A percentile compares a stretch with the other conserved stretches of the same genome.
phyloP scores from a whole-genome alignment of 306 rosid genomes.

The Datisca glomerata region DNA sequence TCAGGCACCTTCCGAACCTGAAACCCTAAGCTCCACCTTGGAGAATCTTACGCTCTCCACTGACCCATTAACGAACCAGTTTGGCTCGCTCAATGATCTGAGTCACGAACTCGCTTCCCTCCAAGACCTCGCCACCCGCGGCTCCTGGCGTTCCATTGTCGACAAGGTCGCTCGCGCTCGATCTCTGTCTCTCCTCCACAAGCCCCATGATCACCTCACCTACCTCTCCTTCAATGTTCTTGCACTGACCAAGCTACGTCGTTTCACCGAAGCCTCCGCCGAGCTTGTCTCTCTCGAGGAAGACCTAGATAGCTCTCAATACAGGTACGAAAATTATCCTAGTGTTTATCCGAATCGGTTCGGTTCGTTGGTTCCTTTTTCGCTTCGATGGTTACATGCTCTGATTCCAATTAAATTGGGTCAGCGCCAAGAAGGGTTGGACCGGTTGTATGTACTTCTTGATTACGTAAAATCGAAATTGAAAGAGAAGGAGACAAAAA shows the following conservation, averaged over 20 bases:
- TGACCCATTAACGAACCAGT: slow-evolving; percentile 35
- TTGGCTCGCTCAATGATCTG: slow-evolving; percentile 36
- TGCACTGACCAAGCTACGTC: slow-evolving; percentile 75
- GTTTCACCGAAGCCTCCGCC: slow-evolving; percentile 61
- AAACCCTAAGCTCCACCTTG: slow-evolving; percentile 14
- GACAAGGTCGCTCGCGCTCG: slow-evolving; percentile 81
- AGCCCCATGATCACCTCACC: slow-evolving; percentile 81
- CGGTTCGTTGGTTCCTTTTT: slow-evolving; percentile 92
- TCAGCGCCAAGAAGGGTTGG: slow-evolving; percentile 65
- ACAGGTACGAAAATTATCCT: slow-evolving; percentile 63
- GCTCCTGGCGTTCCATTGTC: slow-evolving; percentile 80
- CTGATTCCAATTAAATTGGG: slow-evolving; percentile 61
- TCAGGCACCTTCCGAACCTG: slow-evolving; percentile 17
- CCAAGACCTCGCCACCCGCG: slow-evolving; percentile 69
- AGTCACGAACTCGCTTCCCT: slow-evolving; percentile 59
- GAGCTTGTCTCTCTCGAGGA: slow-evolving; percentile 79
- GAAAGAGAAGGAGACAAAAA: slow-evolving; percentile 14
- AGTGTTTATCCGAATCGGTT: slow-evolving; percentile 37
- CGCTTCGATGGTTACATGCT: slow-evolving; percentile 76
- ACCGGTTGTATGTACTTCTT: slow-evolving; percentile 48
- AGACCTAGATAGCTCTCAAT: slow-evolving; percentile 47
- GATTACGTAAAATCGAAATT: slow-evolving; percentile 48
- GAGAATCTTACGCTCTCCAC: slow-evolving; percentile 14
- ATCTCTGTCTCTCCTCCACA: slow-evolving; percentile 58
- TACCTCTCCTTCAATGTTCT: slow-evolving; percentile 71